Conservation (phyloP, 345 rosid genomes). For the Salix purpurea region DNA sequence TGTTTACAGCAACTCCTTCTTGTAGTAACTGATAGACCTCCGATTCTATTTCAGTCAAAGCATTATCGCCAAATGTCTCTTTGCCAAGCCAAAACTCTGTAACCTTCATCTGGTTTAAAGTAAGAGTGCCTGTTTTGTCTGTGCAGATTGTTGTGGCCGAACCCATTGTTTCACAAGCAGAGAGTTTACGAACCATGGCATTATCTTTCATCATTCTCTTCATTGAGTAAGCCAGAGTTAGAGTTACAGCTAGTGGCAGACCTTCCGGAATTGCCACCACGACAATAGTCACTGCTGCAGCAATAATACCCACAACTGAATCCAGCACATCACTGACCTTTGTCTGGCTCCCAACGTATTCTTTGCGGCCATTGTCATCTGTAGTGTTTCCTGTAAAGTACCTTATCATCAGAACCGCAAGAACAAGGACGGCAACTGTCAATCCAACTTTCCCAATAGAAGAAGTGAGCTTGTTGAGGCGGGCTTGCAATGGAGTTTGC, state of each 20-base stretch:
- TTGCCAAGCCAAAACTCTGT: conserved; percentile 34
- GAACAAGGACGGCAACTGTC: conserved; percentile 30
- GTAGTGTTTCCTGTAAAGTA: conserved; percentile 34
- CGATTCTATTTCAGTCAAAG: conserved; percentile 24
- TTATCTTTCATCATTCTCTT: conserved; percentile 45
- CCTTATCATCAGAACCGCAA: conserved; percentile 17
- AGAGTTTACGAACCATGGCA: conserved; percentile 49
- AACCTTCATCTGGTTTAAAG: conserved; percentile 43
- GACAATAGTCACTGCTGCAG: conserved; percentile 35
- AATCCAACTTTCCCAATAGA: conserved; percentile 39
- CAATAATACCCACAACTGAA: conserved; percentile 27
- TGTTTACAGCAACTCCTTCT: conserved; percentile 46
- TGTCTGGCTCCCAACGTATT: conserved; percentile 23
- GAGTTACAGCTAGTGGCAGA: conserved; percentile 41
- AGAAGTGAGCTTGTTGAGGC: conserved; percentile 41
- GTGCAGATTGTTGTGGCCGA: conserved; percentile 55
- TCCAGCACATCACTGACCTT: conserved; percentile 21
- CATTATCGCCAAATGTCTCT: conserved; percentile 21
- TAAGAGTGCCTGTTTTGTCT: conserved; percentile 55
- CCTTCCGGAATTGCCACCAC: conserved; percentile 43
- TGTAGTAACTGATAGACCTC: conserved; percentile 26
- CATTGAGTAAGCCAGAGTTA: conserved; percentile 43
- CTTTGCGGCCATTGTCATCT: conserved; percentile 24
- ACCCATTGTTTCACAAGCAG: conserved; percentile 60
- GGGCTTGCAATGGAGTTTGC: conserved; percentile 45